Evolutionary conservation across 75 land plant species (phyloP).

Genomic region (Pinus taeda): DNA sequence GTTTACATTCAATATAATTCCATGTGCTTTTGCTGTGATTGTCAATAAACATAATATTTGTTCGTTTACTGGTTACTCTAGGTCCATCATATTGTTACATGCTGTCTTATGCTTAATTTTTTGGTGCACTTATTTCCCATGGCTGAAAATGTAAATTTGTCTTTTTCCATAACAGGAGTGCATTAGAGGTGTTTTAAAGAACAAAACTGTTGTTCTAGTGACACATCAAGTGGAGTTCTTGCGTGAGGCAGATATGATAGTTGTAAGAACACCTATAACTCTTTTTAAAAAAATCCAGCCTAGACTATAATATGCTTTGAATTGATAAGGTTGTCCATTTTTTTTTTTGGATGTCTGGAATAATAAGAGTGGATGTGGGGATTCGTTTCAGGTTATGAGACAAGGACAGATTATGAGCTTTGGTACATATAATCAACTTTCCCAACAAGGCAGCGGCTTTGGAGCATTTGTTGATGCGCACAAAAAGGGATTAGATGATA

Average conservation of each 20-base stretch:
- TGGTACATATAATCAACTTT: slow-evolving; percentile 25
- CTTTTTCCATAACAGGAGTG: slow-evolving; percentile 27
- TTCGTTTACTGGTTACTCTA: neutral
- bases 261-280: slow-evolving; percentile 15
- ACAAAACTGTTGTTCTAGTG: slow-evolving; percentile 39
- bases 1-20: too few species aligned
- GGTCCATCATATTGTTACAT: neutral
- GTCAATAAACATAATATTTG: neutral
- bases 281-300: neutral
- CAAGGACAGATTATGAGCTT: slow-evolving; percentile 28
- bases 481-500: slow-evolving; percentile 21
- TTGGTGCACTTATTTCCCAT: neutral
- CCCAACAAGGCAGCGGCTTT: slow-evolving; percentile 18
- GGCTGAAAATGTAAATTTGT: neutral
- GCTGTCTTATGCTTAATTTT: slow-evolving; percentile 3
- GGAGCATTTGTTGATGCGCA: slow-evolving; percentile 30
- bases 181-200: slow-evolving; percentile 23
- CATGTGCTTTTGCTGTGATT: too few species aligned
- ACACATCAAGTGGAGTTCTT: slow-evolving; percentile 52
- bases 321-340: neutral
- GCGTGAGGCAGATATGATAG: slow-evolving; percentile 26
- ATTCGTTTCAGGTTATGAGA: slow-evolving; percentile 26
- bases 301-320: neutral
- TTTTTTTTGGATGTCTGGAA: neutral
- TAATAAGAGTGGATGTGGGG: neutral